These are phyloP conservation scores for Daldinia caldariorum DNA, from an alignment of 495 filamentous ascomycete genomes.

Conservation along the genomic window DNA sequence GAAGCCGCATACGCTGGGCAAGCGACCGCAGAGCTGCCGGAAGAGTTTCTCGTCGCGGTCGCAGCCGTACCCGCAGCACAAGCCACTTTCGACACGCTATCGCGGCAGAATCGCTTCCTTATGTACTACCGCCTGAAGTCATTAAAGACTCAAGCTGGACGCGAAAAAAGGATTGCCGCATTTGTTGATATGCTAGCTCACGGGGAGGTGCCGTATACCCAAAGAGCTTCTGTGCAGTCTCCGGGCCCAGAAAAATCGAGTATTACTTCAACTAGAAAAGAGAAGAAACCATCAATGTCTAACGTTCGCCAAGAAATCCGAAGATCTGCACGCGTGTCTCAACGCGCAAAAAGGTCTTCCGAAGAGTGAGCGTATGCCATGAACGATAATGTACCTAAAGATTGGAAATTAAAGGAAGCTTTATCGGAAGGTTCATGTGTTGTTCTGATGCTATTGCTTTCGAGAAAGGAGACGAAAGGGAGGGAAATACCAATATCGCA, in stretches of 20 bases:
- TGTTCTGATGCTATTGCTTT: neutral
- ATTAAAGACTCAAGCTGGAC: conserved; percentile 40
- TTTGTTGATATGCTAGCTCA: conserved; percentile 40
- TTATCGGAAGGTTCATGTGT: too few relatives aligned
- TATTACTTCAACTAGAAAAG: neutral
- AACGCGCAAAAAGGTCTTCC: neutral
- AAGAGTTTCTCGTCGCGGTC: neutral
- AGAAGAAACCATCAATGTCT: neutral
- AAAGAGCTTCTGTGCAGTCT: neutral
- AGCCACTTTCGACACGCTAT: neutral
- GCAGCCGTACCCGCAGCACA: neutral
- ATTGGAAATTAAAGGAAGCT: too few relatives aligned
- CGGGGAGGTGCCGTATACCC: neutral
- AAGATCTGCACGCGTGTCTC: neutral
- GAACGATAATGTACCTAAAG: neutral
- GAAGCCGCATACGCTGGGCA: neutral
- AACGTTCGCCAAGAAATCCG: neutral
- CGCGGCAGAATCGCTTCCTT: conserved; percentile 37
- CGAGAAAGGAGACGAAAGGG: neutral
- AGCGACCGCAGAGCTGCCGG: neutral
- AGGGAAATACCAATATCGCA: neutral
- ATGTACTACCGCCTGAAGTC: conserved; percentile 41
- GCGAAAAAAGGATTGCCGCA: conserved; percentile 37
- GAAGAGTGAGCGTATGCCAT: neutral
- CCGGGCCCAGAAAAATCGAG: too few relatives aligned